Percentiles rank a stretch among this genome's conserved stretches.
These are phyloP conservation scores for Nothopassalora personata DNA, from an alignment of 2,329 filamentous ascomycete genomes.

Conservation along the genomic window DNA sequence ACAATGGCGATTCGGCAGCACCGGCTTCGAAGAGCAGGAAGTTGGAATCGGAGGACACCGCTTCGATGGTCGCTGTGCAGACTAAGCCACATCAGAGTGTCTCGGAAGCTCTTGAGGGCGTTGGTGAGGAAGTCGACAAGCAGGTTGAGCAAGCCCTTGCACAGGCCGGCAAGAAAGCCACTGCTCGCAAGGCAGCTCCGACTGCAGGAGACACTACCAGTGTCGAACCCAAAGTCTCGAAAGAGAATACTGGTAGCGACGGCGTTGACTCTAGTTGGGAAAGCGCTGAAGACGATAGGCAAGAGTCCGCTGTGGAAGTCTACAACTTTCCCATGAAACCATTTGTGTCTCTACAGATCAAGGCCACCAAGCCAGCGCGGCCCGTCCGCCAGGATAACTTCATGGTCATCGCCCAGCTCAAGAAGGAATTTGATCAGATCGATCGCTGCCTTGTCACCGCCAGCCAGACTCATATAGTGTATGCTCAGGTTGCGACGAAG, in stretches of 20 bases:
- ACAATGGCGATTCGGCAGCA: constrained; percentile 22
- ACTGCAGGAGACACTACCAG: constrained; percentile 17
- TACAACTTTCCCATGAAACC: constrained; percentile 97
- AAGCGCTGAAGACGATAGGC: constrained; percentile 72
- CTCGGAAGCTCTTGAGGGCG: constrained; percentile 61
- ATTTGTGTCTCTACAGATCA: constrained; percentile 82
- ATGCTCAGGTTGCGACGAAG: constrained; percentile 63
- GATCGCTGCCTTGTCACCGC: constrained; percentile 89
- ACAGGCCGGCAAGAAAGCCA: constrained; percentile 45
- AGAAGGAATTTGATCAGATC: constrained; percentile 97
- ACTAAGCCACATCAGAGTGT: constrained; percentile 52
- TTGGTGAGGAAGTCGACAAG: constrained; percentile 56
- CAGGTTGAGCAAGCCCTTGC: constrained; percentile 63
- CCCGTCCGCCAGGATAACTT: constrained; percentile 74
- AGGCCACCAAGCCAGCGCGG: constrained; percentile 49
- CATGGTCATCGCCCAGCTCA: constrained; percentile 87
- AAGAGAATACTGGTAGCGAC: constrained; percentile 52
- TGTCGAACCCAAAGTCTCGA: constrained; percentile 52
- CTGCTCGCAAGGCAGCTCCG: constrained; percentile 38
- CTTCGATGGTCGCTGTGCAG: constrained; percentile 9
- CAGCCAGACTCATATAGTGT: constrained; percentile 85
- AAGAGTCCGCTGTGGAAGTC: constrained; percentile 62
- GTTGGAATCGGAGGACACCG: constrained; percentile 21
- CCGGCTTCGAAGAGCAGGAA: constrained; percentile 36
- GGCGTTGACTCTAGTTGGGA: constrained; percentile 70